Percentiles rank a stretch among this genome's conserved stretches.
These are phyloP conservation scores for Microdochium bolleyi DNA, from an alignment of 2,329 filamentous ascomycete genomes.

Conservation along the genomic window DNA sequence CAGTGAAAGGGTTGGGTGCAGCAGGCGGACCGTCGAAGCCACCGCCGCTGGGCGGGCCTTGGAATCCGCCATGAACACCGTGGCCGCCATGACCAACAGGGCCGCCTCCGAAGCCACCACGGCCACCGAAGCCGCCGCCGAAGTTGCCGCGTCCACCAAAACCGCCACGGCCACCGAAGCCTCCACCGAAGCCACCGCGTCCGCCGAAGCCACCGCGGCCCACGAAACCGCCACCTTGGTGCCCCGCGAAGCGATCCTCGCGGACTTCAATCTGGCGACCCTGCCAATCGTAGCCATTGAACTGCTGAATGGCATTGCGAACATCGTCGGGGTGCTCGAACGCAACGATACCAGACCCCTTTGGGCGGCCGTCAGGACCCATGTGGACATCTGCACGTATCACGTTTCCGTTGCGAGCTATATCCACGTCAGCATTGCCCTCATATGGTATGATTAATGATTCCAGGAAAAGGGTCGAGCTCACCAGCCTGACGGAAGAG, in stretches of 20 bases:
- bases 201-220: conserved; percentile 39
- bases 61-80: conserved; percentile 21
- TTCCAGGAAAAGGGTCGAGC: conserved; percentile 24
- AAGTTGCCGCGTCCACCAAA: conserved; percentile 37
- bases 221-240: conserved; percentile 49
- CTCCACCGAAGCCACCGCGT: conserved; percentile 32
- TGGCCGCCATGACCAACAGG: not conserved
- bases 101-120: conserved; percentile 29
- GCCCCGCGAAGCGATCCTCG: conserved; percentile 83
- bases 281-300: conserved; percentile 99
- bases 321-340: conserved; percentile 95
- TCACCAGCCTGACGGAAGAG: conserved; percentile 96
- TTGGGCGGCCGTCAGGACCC: conserved; percentile 84
- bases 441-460: too few relatives aligned
- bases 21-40: conserved; percentile 42
- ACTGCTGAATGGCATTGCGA: conserved; percentile 90
- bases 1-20: conserved; percentile 85
- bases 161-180: conserved; percentile 31
- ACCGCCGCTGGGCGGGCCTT: conserved; percentile 24
- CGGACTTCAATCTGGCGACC: conserved; percentile 88
- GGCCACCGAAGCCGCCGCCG: conserved; percentile 36
- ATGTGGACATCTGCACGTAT: conserved; percentile 93
- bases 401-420: conserved; percentile 64
- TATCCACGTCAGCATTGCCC: not conserved
- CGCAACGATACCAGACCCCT: conserved; percentile 93